Conservation (phyloP, 1,284 basidiomycete species). For the Cutaneotrichosporon sp. region DNA sequence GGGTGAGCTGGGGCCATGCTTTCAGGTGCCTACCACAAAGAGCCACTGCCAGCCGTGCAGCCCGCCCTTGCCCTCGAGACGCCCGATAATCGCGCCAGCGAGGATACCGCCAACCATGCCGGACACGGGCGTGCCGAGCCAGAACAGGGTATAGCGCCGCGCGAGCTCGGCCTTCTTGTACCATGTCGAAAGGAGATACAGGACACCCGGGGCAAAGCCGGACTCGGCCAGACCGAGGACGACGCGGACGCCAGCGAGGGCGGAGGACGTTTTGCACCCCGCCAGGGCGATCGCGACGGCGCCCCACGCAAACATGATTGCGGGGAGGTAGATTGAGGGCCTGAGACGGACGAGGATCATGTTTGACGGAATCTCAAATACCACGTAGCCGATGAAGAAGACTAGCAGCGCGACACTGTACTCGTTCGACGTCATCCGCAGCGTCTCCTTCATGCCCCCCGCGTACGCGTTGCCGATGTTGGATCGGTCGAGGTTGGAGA, state of each 20-base stretch:
- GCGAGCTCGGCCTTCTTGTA: slow-evolving; percentile 31
- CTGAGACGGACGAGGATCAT: slow-evolving; percentile 20
- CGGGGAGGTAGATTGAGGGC: slow-evolving; percentile 25
- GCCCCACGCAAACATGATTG: slow-evolving; percentile 25
- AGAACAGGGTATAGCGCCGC: slow-evolving; percentile 19
- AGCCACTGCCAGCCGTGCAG: slow-evolving; percentile 19
- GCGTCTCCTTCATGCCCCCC: slow-evolving; percentile 12
- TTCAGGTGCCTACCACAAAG: slow-evolving; percentile 4
- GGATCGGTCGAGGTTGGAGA: slow-evolving; percentile 12
- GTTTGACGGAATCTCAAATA: slow-evolving; percentile 25
- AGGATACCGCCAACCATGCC: slow-evolving; percentile 30
- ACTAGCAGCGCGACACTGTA: slow-evolving; percentile 11
- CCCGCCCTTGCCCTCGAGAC: slow-evolving; percentile 5
- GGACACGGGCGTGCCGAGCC: slow-evolving; percentile 14
- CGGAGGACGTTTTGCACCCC: slow-evolving; percentile 5
- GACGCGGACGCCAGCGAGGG: slow-evolving; percentile 18
- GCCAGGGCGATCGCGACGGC: slow-evolving; percentile 12
- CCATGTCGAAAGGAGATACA: slow-evolving; percentile 22
- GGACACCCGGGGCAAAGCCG: slow-evolving; percentile 31
- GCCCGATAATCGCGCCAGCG: slow-evolving; percentile 23
- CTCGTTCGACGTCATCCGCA: slow-evolving; percentile 9
- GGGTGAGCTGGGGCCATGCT: slow-evolving; percentile 23
- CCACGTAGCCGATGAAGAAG: slow-evolving; percentile 15
- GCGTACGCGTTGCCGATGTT: slow-evolving; percentile 23
- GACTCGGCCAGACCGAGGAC: slow-evolving; percentile 29